Evolutionary conservation across 169 alveolate species (phyloP).

Genomic region (Babesia bovis): DNA sequence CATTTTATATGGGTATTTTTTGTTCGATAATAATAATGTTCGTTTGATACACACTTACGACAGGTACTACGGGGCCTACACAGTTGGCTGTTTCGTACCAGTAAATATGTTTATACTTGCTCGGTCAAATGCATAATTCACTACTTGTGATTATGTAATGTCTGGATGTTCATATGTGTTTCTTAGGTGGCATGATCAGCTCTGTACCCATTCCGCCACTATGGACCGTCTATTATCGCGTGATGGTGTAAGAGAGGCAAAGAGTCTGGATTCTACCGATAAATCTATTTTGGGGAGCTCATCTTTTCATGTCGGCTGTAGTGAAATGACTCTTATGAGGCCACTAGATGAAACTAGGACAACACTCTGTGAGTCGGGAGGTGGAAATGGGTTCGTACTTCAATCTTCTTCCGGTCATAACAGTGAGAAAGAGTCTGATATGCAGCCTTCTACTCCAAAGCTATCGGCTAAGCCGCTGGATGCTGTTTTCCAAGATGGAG

Average conservation of each 20-base stretch:
- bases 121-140: too few relatives aligned
- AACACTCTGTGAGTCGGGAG: slow-evolving; percentile 8
- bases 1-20: too few relatives aligned
- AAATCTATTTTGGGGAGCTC: background rate
- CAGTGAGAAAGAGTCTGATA: background rate
- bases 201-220: slow-evolving; percentile 22
- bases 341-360: background rate
- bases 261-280: background rate
- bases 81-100: background rate
- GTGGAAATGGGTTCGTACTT: background rate
- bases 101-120: background rate
- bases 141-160: background rate
- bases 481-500: background rate
- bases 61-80: slow-evolving; percentile 1
- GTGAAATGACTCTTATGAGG: background rate
- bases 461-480: background rate
- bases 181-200: slow-evolving; percentile 5
- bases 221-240: slow-evolving; percentile 26
- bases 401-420: background rate
- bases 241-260: slow-evolving; percentile 2
- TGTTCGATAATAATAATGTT: too few relatives aligned
- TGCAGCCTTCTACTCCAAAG: background rate
- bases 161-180: background rate
- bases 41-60: background rate
- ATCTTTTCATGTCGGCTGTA: background rate